Evolutionary conservation across 2,329 filamentous ascomycete genomes (phyloP), one percentile per base, ranked within the genome.

Genomic region (Lachnellula willkommii): DNA sequence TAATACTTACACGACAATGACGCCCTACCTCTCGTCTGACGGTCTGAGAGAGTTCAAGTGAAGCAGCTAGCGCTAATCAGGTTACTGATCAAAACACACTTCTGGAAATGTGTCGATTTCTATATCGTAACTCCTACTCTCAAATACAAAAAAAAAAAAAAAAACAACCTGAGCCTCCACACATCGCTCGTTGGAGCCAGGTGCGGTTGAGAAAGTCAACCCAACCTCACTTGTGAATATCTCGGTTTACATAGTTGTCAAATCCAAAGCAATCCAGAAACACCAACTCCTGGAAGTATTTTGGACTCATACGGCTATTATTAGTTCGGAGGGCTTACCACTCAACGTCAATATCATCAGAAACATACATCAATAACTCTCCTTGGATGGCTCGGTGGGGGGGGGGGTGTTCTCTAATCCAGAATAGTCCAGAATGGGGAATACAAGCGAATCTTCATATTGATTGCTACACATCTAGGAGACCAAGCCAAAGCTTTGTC

Each of bases 181-280:
- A 59, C 66, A 4, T 66, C 61, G 62, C 65, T 60, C 12, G 63
- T 60, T 54, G 64, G 65, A 2, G 64, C 59, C 61, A 40, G 47
- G 28, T 11, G 42, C 55, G 22, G 32, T 66, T 3, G 56, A 57
- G 48, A 58, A 45, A 28, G 43, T 54, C 22, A 61, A 61, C 3
- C 53, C 48, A 11, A 15, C 47, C n/a, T 58, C 57, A 3, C 58
- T 52, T 24, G 50, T 66, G 5, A 55, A 51, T 22, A 57, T 64
- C 24, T 64, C 62, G n/a, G 61, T 66, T 5, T 66, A 64, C 28
- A 66, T 64, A 59, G 58, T 65, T 42, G 63, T 3, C 55, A 53
- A 5, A 53, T 67, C 3, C 45, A 57, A 9, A 67, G 65, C 51
- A 52, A 57, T 17, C 62, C 55, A 2, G 35, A 37, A 40, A 32